phyloP scores from a whole-genome alignment of 768 basidiomycete species.

The Lactifluus echinatus region DNA sequence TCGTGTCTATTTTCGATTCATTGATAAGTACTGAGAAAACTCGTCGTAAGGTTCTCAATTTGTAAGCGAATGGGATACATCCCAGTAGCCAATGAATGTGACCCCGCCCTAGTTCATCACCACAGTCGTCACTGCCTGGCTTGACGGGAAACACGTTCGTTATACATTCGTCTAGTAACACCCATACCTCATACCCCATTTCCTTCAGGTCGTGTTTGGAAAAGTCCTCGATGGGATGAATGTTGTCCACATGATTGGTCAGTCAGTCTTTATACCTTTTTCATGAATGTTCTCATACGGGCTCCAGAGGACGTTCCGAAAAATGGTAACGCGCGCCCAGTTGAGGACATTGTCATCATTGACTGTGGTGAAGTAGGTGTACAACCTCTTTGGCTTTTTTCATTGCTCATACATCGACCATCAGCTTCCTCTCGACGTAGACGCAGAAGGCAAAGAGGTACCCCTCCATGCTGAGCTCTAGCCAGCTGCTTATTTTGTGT shows the following conservation, averaged over 20 bases:
- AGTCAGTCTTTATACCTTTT: constrained; percentile 19
- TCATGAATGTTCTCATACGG: constrained; percentile 15
- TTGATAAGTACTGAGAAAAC: constrained; percentile 9
- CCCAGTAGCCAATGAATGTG: background rate
- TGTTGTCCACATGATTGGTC: constrained; percentile 67
- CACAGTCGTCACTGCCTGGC: constrained; percentile 78
- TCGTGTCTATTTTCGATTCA: constrained; percentile 11
- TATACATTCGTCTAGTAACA: background rate
- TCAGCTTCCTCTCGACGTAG: constrained; percentile 49
- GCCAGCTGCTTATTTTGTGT: constrained; percentile 27
- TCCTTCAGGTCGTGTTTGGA: constrained; percentile 79
- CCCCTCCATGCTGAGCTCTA: constrained; percentile 92
- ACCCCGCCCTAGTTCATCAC: constrained; percentile 69
- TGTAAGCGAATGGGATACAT: constrained; percentile 36
- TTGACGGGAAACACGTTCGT: constrained; percentile 81
- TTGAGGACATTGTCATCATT: constrained; percentile 67
- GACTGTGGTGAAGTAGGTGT: constrained; percentile 77
- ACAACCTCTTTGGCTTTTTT: background rate
- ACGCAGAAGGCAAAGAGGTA: constrained; percentile 77
- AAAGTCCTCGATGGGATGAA: constrained; percentile 91
- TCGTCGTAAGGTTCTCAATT: constrained; percentile 68
- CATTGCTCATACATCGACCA: constrained; percentile 2
- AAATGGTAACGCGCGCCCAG: constrained; percentile 61
- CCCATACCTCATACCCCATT: constrained; percentile 17
- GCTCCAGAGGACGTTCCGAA: constrained; percentile 68